These are phyloP conservation scores for Sporothrix brunneoviolacea DNA, from an alignment of 2,329 filamentous ascomycete genomes.

Conservation along the genomic window DNA sequence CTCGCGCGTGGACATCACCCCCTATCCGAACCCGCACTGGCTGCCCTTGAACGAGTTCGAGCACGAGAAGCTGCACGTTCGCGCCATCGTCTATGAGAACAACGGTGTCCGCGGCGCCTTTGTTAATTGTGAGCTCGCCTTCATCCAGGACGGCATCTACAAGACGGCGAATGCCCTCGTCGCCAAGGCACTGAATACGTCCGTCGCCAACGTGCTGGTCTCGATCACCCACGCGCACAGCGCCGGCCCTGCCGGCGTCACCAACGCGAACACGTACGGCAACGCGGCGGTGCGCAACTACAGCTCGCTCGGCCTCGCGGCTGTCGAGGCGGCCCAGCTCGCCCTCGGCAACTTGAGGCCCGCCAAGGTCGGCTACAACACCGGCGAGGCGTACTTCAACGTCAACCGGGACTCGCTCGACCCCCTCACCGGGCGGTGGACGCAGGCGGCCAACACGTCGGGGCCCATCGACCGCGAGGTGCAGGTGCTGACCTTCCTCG, in stretches of 20 bases:
- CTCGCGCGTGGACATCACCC: neutral
- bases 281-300: neutral
- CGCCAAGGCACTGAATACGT: neutral
- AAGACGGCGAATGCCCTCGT: neutral
- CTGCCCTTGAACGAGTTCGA: neutral
- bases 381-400: neutral
- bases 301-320: neutral
- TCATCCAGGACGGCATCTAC: conserved; percentile 2
- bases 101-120: neutral
- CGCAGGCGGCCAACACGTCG: neutral
- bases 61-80: neutral
- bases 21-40: neutral
- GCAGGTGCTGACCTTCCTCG: neutral
- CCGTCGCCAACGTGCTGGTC: neutral
- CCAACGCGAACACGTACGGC: neutral
- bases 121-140: neutral
- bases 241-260: neutral
- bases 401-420: neutral
- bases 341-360: neutral
- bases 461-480: neutral
- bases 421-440: neutral
- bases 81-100: neutral
- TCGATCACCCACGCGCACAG: neutral
- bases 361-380: conserved; percentile 1
- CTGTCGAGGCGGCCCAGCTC: neutral